These are phyloP conservation scores for Echites panduratus DNA, from an alignment of 257 asterid species.

Conservation along the genomic window DNA sequence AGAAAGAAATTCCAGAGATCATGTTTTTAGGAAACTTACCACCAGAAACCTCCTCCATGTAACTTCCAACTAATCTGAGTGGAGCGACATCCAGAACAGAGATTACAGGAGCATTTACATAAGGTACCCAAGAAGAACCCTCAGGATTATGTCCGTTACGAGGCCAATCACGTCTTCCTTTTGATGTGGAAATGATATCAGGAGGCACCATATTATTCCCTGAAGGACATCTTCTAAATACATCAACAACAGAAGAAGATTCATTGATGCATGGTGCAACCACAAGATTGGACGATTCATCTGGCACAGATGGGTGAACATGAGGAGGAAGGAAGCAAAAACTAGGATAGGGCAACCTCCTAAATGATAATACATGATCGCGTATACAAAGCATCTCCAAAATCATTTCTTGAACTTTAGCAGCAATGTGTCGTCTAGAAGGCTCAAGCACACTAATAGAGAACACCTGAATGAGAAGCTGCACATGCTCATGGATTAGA, in stretches of 20 bases:
- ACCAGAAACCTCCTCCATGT: slow-evolving; percentile 65
- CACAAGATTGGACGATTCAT: slow-evolving; percentile 31
- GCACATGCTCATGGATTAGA: slow-evolving; percentile 89
- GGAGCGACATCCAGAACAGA: slow-evolving; percentile 92
- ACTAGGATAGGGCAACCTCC: slow-evolving; percentile 63
- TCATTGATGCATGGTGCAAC: slow-evolving; percentile 29
- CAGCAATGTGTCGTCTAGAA: slow-evolving; percentile 52
- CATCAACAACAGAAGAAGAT: slow-evolving; percentile 23
- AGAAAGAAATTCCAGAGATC: slow-evolving; percentile 16
- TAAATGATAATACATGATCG: slow-evolving; percentile 54
- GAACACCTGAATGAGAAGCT: slow-evolving; percentile 85
- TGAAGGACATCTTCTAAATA: slow-evolving; percentile 29
- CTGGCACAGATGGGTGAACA: slow-evolving; percentile 57
- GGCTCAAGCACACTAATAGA: slow-evolving; percentile 79
- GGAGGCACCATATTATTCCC: slow-evolving; percentile 31
- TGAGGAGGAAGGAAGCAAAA: slow-evolving; percentile 71
- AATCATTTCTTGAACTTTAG: slow-evolving; percentile 58
- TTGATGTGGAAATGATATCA: slow-evolving; percentile 26
- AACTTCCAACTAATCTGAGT: slow-evolving; percentile 63
- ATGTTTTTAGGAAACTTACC: slow-evolving; percentile 43
- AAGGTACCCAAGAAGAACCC: slow-evolving; percentile 58
- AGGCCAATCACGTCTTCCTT: slow-evolving; percentile 24
- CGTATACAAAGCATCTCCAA: slow-evolving; percentile 47
- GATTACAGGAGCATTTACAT: slow-evolving; percentile 52
- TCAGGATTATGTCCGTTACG: slow-evolving; percentile 31